A percentile compares a stretch with the other conserved stretches of the same genome.
These are phyloP conservation scores for Coccomyxa sp. DNA, from an alignment of 139 green algal species.

Conservation along the genomic window DNA sequence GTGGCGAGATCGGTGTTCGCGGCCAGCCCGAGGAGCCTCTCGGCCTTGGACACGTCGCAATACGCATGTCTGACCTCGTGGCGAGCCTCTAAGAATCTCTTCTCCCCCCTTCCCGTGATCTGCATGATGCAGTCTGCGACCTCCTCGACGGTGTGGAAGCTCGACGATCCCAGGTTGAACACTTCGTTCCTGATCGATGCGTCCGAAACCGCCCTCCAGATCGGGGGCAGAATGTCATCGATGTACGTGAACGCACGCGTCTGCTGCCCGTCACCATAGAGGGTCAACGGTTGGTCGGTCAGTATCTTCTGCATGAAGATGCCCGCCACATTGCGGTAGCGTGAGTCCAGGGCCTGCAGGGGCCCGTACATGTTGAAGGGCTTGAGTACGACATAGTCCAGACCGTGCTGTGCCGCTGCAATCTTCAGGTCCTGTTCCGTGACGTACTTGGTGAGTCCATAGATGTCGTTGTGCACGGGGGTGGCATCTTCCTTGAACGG, in stretches of 20 bases:
- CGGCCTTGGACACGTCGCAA: neutral
- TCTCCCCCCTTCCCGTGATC: neutral
- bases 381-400: neutral
- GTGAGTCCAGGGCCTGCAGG: neutral
- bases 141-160: neutral
- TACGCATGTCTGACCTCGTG: neutral
- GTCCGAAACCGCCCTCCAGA: neutral
- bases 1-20: neutral
- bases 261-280: neutral
- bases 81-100: neutral
- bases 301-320: conserved; percentile 1
- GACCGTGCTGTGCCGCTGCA: neutral
- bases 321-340: neutral
- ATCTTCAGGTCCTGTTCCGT: neutral
- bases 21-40: neutral
- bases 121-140: neutral
- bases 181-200: neutral
- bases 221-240: neutral
- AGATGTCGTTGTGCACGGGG: neutral
- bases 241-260: neutral
- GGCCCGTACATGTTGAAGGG: neutral
- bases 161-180: neutral
- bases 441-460: neutral
- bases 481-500: neutral
- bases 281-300: neutral